A percentile compares a stretch with the other conserved stretches of the same genome.
These are phyloP conservation scores for Phytophthora cajani DNA, from an alignment of 352 stramenopile species.

Conservation along the genomic window DNA sequence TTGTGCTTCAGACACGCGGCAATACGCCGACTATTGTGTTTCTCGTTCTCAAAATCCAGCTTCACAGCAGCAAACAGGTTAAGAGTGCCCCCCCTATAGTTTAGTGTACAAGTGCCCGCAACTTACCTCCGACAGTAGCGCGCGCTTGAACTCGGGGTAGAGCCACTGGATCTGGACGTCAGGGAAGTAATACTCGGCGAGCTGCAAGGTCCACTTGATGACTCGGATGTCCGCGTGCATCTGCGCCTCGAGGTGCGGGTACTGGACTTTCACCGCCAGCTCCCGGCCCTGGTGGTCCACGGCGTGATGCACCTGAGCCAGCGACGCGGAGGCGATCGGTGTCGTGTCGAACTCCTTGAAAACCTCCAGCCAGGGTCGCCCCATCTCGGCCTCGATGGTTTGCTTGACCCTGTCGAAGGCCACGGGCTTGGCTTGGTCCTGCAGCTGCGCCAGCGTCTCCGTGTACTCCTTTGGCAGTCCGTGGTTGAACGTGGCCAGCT, in stretches of 20 bases:
- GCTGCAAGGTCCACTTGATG: constrained; percentile 62
- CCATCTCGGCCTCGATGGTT: constrained; percentile 70
- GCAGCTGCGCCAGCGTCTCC: constrained; percentile 87
- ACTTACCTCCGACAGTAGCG: constrained; percentile 70
- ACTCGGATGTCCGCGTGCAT: constrained; percentile 79
- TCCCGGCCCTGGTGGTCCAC: constrained; percentile 88
- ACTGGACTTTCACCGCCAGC: constrained; percentile 98
- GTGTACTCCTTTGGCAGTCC: constrained; percentile 95
- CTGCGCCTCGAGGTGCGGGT: constrained; percentile 84
- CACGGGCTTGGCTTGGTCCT: constrained; percentile 91
- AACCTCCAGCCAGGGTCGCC: constrained; percentile 78
- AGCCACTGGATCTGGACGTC: constrained; percentile 95
- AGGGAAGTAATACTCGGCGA: constrained; percentile 88
- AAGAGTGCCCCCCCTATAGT: no score
- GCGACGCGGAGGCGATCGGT: constrained; percentile 95
- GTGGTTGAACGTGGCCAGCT: constrained; percentile 97
- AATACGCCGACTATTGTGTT: constrained; percentile 79
- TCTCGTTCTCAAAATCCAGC: constrained; percentile 89
- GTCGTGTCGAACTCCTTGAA: constrained; percentile 91
- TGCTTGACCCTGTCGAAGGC: constrained; percentile 52
- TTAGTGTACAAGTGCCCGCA: background rate
- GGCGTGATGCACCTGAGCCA: constrained; percentile 96
- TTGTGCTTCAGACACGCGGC: constrained; percentile 63
- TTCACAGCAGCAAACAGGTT: constrained; percentile 23
- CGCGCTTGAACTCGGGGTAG: constrained; percentile 94